Percentiles rank a stretch among this genome's conserved stretches.
Evolutionary conservation across 2,329 filamentous ascomycete genomes (phyloP).

Genomic region (Fonsecaea multimorphosa): DNA sequence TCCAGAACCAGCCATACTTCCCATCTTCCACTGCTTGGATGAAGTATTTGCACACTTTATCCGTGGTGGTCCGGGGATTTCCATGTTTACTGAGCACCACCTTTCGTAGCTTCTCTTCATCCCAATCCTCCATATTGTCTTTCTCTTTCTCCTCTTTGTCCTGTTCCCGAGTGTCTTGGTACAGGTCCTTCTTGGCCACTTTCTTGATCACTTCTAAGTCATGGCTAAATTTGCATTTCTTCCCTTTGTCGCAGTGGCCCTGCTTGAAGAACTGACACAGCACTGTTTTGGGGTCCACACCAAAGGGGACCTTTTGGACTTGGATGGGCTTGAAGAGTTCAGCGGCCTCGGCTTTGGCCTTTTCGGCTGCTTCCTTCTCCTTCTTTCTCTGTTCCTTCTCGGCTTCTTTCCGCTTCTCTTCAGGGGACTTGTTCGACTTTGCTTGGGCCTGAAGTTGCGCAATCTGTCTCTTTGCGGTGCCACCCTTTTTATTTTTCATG

Average conservation of each 20-base stretch:
- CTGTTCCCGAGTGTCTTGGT: slow-evolving; percentile 78
- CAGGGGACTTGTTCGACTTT: slow-evolving; percentile 76
- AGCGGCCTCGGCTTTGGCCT: slow-evolving; percentile 78
- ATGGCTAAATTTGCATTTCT: slow-evolving; percentile 97
- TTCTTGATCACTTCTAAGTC: slow-evolving; percentile 89
- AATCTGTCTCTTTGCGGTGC: slow-evolving; percentile 86
- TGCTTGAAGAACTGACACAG: slow-evolving; percentile 97
- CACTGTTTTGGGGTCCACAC: slow-evolving; percentile 96
- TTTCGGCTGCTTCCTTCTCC: slow-evolving; percentile 90
- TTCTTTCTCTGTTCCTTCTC: slow-evolving; percentile 72
- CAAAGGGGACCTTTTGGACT: slow-evolving; percentile 96
- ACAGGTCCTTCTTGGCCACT: slow-evolving; percentile 88
- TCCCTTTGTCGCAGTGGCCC: slow-evolving; percentile 94
- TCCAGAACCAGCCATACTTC: slow-evolving; percentile 99
- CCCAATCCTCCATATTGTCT: slow-evolving; percentile 96
- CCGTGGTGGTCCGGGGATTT: slow-evolving; percentile 91
- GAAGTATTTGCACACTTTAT: slow-evolving; percentile 99
- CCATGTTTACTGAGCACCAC: slow-evolving; percentile 97
- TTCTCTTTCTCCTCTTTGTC: slow-evolving; percentile 74
- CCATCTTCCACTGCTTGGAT: slow-evolving; percentile 96
- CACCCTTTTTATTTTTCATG: slow-evolving; percentile 99
- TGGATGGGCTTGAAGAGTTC: slow-evolving; percentile 90
- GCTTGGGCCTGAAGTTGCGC: slow-evolving; percentile 78
- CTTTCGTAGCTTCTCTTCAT: slow-evolving; percentile 90
- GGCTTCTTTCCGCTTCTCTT: slow-evolving; percentile 80